Evolutionary conservation across 2,329 filamentous ascomycete species (phyloP), one percentile per base, ranked within the genome.

Genomic region (Colletotrichum magnum): DNA sequence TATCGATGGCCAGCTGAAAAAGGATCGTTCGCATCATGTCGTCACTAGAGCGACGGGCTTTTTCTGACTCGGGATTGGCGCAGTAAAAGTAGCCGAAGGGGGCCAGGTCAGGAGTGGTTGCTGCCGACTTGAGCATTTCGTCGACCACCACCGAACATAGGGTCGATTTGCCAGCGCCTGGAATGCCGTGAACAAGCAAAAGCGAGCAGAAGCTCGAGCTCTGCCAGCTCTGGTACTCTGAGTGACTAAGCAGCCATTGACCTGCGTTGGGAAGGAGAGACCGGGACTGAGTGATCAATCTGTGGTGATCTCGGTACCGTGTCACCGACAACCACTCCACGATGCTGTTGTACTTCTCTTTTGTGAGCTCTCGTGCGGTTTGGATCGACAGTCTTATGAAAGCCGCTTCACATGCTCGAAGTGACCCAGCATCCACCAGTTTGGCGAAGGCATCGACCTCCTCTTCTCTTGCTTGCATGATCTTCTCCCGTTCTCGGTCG

Each of bases 1-100:
- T 7, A 32, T 57, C 43, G 5, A 63, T n/a, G 1, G 41, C 41
- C 16, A 63, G 39, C 15, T 63, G 60, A 6, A 48, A 50, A 0
- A 63, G 41, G 7, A 57, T 50, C 0, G 60, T 63, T 26, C 60
- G 9, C 9, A 56, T 41, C 0, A 63, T 26, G 1, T 63, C 51
- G 15, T 50, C 51, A 13, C 12, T 21, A 0, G 51, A 39, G 10
- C 51, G 41, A 6, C 60, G 51, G 2, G 24, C 26, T 6, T 13
- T 63, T 15, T 63, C 51, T 1, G 28, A 63, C 18, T 63, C 51
- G 2, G 41, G 51, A 13, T 56, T 63, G n/a, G 60, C 51, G 41
- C 60, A 63, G 18, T 63, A 63, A 28, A 63, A 63, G 10, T 63
- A 63, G 1, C 26, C 51, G 4, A 63, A 28, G 0, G 51, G 60